These are phyloP conservation scores for Hymenotorrendiella dingleyae DNA, from an alignment of 2,329 filamentous ascomycete species.

Conservation along the genomic window DNA sequence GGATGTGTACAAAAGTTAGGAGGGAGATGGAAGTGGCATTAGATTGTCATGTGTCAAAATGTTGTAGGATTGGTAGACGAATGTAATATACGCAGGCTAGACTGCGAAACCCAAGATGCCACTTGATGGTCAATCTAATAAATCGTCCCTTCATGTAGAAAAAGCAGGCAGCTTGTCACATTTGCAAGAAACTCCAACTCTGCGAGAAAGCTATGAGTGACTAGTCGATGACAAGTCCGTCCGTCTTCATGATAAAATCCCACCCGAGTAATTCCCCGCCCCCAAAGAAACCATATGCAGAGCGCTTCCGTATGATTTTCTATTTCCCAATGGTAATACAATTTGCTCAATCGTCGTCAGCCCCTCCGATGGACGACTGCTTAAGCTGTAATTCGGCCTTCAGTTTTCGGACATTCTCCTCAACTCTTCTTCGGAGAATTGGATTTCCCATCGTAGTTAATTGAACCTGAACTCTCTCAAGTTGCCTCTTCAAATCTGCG, in stretches of 20 bases:
- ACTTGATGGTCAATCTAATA: no score
- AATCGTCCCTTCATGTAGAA: no score
- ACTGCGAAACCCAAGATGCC: no score
- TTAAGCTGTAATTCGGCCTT: slow-evolving; percentile 50
- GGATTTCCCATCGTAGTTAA: slow-evolving; percentile 39
- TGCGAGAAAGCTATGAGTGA: no score
- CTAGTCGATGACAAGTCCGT: no score
- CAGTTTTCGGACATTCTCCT: slow-evolving; percentile 42
- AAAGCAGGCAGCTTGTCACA: no score
- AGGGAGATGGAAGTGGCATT: not conserved
- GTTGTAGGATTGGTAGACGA: no score
- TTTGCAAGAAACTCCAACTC: no score
- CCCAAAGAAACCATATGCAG: not conserved
- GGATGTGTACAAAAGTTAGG: not conserved
- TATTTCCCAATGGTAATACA: not conserved
- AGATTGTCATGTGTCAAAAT: not conserved
- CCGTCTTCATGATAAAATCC: no score
- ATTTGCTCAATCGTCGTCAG: slow-evolving; percentile 21
- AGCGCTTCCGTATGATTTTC: slow-evolving; percentile 7
- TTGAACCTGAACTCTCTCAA: slow-evolving; percentile 37
- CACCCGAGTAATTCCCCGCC: not conserved
- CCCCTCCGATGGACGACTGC: slow-evolving; percentile 35
- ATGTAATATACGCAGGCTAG: no score
- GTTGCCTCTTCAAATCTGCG: slow-evolving; percentile 45
- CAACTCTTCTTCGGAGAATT: slow-evolving; percentile 43